A percentile compares a stretch with the other conserved stretches of the same genome.
phyloP scores from a whole-genome alignment of 31 red algal species.

The Endocladia muricata region DNA sequence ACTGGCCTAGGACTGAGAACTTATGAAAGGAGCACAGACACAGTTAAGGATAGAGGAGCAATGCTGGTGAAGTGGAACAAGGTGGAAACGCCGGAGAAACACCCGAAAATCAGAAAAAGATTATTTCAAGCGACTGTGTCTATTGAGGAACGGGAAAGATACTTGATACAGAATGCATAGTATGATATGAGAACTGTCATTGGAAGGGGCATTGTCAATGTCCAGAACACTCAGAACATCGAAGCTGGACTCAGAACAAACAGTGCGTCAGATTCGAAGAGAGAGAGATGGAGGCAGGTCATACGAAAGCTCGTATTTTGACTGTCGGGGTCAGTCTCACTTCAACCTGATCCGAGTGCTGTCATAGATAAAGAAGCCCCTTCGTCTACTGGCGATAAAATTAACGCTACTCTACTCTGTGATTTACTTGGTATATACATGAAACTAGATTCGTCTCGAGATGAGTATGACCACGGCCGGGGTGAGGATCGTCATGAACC shows the following conservation, averaged over 20 bases:
- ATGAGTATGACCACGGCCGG: background rate
- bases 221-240: background rate
- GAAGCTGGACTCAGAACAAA: background rate
- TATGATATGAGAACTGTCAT: background rate
- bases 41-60: background rate
- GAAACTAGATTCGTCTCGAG: background rate
- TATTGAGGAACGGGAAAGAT: background rate
- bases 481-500: background rate
- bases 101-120: background rate
- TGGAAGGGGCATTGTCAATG: background rate
- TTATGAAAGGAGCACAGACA: background rate
- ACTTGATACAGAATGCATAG: background rate
- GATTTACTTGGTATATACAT: background rate
- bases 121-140: background rate
- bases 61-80: background rate
- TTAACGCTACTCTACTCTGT: background rate
- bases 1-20: background rate
- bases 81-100: background rate
- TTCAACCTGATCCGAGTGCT: background rate
- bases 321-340: background rate
- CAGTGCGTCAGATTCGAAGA: background rate
- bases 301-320: conserved; percentile 1
- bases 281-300: background rate
- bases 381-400: background rate
- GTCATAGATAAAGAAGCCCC: conserved; percentile 9